Evolutionary conservation across 2,329 filamentous ascomycete genomes (phyloP).

Genomic region (Tricladium varicosporioides): DNA sequence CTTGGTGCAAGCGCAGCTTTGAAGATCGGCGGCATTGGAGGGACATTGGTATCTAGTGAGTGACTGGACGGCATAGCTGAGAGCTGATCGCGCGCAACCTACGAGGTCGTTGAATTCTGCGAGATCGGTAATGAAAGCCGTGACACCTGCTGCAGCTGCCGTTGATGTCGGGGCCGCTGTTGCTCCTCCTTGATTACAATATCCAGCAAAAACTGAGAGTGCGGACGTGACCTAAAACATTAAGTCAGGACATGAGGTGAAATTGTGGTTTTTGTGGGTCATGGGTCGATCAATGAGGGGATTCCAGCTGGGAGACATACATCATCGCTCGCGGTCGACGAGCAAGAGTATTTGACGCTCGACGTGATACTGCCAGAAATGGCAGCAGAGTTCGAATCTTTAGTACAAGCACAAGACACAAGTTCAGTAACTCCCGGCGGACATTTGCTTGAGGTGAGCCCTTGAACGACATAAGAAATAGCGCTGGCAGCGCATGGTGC

Average conservation of each 20-base stretch:
- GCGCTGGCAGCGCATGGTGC: conserved; percentile 50
- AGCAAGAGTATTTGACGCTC: conserved; percentile 10
- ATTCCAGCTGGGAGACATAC: not conserved
- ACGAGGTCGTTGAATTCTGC: conserved; percentile 36
- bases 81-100: conserved; percentile 41
- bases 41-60: conserved; percentile 38
- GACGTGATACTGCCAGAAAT: conserved; percentile 6
- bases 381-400: conserved; percentile 17
- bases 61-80: conserved; percentile 39
- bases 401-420: conserved; percentile 42
- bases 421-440: conserved; percentile 43
- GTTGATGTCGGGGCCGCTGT: not conserved
- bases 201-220: conserved; percentile 10
- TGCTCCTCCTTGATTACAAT: conserved; percentile 17
- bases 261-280: not conserved
- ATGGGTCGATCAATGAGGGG: not conserved
- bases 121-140: conserved; percentile 43
- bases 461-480: conserved; percentile 43
- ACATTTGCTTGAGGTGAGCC: conserved; percentile 44
- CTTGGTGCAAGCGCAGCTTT: conserved; percentile 52
- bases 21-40: conserved; percentile 40
- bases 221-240: conserved; percentile 9
- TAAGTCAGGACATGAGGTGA: not conserved
- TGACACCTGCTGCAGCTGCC: conserved; percentile 8
- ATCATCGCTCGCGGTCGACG: conserved; percentile 16